Evolutionary conservation across 73 alveolate genomes (phyloP), one percentile per base, ranked within the genome.

Genomic region (Paraurostyla sp.): DNA sequence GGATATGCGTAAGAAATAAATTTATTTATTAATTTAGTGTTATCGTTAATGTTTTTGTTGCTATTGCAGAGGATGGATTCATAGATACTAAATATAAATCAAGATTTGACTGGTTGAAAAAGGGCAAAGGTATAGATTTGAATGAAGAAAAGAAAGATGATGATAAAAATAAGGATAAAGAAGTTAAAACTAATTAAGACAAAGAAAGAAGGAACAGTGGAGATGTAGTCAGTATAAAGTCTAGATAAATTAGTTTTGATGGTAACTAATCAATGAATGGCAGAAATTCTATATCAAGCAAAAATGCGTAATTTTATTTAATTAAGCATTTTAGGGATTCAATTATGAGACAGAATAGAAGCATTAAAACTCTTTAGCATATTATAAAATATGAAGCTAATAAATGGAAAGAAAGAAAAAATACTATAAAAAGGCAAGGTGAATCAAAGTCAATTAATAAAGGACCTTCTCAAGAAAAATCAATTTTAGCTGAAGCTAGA

Each of bases 61-160:
- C 71, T 30, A 73, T 73, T 18, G 42, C 46, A 25, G 87, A 73
- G 29, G 68, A 73, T 45, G 87, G 87, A n/a, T 73, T 73, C 87
- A 4, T 73, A 3, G 41, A 43, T 27, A 73, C 87, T 15, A 73
- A 73, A 50, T 48, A 73, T 27, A 11, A 20, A 25, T 73, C 87
- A 9, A 45, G 87, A 25, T 73, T 73, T 45, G 87, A 16, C 23
- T 73, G 87, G 87, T 22, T 73, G 6, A 73, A 73, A 25, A 73
- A 36, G 9, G 42, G 46, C 4, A n/a, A 73, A 13, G 59, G 83
- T 3, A 69, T 18, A 43, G 23, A 45, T 1, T 13, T 6, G n/a
- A 50, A 73, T 16, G 13, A 11, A 73, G 22, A 3, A 13, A 50
- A 45, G n/a, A 43, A 45, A 48, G 52, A 73, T n/a, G 87, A 45